Conservation (phyloP, 345 rosid genomes). For the Limnanthes douglasii region DNA sequence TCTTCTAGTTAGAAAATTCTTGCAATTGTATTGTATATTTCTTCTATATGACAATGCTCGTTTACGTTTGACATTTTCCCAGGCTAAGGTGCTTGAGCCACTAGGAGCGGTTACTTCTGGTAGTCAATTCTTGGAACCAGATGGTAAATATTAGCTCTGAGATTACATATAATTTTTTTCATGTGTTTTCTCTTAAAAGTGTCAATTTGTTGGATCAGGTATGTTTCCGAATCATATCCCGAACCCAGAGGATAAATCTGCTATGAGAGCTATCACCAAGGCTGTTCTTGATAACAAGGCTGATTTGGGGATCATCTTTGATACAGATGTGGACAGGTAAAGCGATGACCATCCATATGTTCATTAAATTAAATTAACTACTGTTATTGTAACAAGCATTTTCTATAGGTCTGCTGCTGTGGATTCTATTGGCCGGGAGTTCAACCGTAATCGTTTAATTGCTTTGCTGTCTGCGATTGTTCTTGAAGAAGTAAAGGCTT, state of each 20-base stretch:
- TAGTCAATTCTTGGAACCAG: constrained; percentile 96
- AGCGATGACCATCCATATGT: constrained; percentile 2
- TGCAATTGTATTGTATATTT: too few relatives aligned
- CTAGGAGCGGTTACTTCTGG: constrained; percentile 86
- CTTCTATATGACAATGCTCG: too few relatives aligned
- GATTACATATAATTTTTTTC: too few relatives aligned
- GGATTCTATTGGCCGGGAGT: constrained; percentile 76
- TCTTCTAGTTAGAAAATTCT: too few relatives aligned
- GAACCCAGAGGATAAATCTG: constrained; percentile 89
- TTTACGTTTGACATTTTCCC: constrained; percentile 8
- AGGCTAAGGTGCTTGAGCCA: constrained; percentile 96
- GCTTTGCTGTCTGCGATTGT: constrained; percentile 91
- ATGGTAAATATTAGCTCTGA: constrained; percentile 47
- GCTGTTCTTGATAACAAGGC: constrained; percentile 90
- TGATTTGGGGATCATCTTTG: constrained; percentile 94
- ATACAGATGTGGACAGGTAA: constrained; percentile 96
- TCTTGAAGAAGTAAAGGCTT: constrained; percentile 70
- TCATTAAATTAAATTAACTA: background rate
- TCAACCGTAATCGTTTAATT: constrained; percentile 86
- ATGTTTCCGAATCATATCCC: constrained; percentile 97
- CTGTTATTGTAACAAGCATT: constrained; percentile 4
- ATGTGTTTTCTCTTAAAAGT: background rate
- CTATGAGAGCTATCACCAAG: constrained; percentile 78
- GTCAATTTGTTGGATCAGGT: constrained; percentile 31
- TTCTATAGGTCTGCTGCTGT: constrained; percentile 91